phyloP scores from a whole-genome alignment of 2,329 filamentous ascomycete species.

The Trichoderma afroharzianum region DNA sequence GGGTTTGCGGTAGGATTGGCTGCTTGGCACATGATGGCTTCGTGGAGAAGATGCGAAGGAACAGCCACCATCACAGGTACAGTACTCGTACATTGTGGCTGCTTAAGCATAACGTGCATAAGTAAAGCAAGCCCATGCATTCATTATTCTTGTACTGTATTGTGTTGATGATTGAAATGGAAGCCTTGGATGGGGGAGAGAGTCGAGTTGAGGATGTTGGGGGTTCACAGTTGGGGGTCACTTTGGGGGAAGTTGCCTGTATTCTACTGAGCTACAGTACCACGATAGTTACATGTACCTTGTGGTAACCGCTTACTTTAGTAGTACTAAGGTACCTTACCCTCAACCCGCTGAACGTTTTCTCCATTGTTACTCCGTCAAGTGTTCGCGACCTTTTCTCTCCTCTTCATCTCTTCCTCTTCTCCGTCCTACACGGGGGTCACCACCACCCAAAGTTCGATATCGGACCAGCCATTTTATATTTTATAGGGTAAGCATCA shows the following conservation, averaged over 20 bases:
- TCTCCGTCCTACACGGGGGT: conserved; percentile 3
- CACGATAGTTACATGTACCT: not conserved
- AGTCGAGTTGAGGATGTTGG: not conserved
- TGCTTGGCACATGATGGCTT: not conserved
- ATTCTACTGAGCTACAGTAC: too few species aligned
- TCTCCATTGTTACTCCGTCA: not conserved
- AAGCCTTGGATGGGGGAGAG: too few species aligned
- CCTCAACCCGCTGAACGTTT: not conserved
- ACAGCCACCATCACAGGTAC: not conserved
- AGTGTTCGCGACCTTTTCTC: not conserved
- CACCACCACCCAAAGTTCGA: not conserved
- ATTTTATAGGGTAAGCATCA: not conserved
- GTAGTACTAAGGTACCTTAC: not conserved
- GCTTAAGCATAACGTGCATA: not conserved
- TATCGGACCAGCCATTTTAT: not conserved
- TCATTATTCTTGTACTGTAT: not conserved
- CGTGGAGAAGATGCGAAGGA: not conserved
- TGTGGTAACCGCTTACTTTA: too few species aligned
- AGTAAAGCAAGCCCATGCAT: not conserved
- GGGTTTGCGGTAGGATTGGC: not conserved
- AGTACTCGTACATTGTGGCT: not conserved
- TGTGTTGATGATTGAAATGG: not conserved
- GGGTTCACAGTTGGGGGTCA: not conserved
- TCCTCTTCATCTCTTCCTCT: not conserved
- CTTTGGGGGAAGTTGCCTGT: not conserved